Base-by-base conservation (phyloP, 1,139 yeast genomes). In the Geotrichum aggregatum region DNA sequence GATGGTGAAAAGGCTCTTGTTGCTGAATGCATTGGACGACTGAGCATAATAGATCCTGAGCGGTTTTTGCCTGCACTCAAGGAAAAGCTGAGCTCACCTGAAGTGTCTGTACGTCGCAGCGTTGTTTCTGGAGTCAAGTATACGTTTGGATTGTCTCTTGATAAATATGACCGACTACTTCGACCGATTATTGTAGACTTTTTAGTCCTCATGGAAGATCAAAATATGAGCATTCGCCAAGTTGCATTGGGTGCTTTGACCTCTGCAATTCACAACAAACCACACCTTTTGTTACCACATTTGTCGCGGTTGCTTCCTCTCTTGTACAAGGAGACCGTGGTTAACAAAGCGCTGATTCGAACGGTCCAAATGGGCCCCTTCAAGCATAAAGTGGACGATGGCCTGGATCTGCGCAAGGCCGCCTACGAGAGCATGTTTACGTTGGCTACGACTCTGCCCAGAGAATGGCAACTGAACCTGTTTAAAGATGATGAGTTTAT, bases 281-380 rank as follows among this genome's bases (percentile, higher is more conserved):
- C 87, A 2, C 62, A 66, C 3, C 63, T 76, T 31, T 71, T 83
- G 14, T 68, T 77, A 10, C 77, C 81, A 1, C 72, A 74, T 50
- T 66, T 82, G 56, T 69, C 76, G 14, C 70, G 73, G 44, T 74
- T 84, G 50, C 66, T 84, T 40, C 82, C 84, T 0, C 65, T 69
- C 1, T 68, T 86, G 3, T 77, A 76, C 59, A 72, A 71, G 16
- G 89, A 85, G 61, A 74, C 87, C 38, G 70, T 69, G 14, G 74
- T 84, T 1, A 79, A 78, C 58, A 75, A 74, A 26, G 76, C 76
- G 49, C 82, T 82, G 61, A 79, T 85, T 49, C 82, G 83, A 53
- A 71, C 76, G 11, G 83, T 87, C 39, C 86, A 84, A 45, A 86
- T 88, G 82, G 96, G 96, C 0, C 95, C 95, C 0, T 87, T 85